Base-by-base conservation (phyloP, 1,139 yeast genomes). In the Debaryomyces nepalensis region DNA sequence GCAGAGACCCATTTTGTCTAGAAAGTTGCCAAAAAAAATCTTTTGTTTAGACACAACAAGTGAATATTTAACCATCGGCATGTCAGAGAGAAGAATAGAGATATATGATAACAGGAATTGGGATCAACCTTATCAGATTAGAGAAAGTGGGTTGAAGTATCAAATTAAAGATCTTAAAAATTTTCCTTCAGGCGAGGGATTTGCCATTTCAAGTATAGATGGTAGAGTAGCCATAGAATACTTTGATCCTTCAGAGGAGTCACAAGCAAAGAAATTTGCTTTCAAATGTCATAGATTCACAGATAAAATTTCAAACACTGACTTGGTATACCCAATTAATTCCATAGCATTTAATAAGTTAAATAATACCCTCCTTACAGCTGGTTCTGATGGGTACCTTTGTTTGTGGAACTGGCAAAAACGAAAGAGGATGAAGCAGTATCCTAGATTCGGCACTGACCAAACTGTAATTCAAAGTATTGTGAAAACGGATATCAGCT, bases 161-260 rank as follows among this genome's bases (percentile, higher is more conserved):
- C 95, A 87, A 59, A 81, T 88, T 2, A 70, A 83, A 37, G 80
- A 80, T 29, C 55, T 89, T 20, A 72, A 73, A 47, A 70, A 84
- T 39, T 73, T 82, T 50, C 87, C 89, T 0, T 58, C 66, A 40
- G 64, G 64, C 16, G 65, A 69, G 31, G 95, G 95, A 0, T 89
- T 82, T 59, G 90, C 87, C 0, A 77, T 85, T 30, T 74, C 91
- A n/a, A 84, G 96, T 2, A 75, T 89, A 10, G 97, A 90, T 53
- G 97, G 97, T 0, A 70, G 96, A 35, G 93, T 88, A 0, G 85
- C 95, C 0, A 78, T 91, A 29, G 96, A 89, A 51, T 84, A 77
- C 56, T 80, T 83, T 45, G 80, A 84, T 43, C 71, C 77, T 2
- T 59, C 75, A 0, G 75, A 77, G 1, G 69, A 68, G 15, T 61